phyloP scores from a whole-genome alignment of 2,329 filamentous ascomycete genomes.

The Calonectria pseudoreteaudii region DNA sequence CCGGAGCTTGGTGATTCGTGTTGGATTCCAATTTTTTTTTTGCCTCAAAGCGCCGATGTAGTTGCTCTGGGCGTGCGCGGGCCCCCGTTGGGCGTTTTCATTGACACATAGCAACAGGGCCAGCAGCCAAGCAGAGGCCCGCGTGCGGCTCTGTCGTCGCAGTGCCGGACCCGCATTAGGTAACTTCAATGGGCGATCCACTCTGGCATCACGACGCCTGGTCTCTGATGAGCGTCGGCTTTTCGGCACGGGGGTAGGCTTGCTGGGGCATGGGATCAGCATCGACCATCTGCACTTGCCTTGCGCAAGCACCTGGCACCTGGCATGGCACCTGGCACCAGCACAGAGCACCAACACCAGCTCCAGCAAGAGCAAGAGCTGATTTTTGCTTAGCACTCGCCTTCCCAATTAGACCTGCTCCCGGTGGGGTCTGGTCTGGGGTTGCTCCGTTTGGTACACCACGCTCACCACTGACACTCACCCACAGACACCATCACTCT shows the following conservation, averaged over 20 bases:
- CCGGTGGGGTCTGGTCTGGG: background rate
- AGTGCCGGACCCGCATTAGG: conserved; percentile 27
- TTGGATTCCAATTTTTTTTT: background rate
- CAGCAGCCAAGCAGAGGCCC: conserved; percentile 24
- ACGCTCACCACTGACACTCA: background rate
- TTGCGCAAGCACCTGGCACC: background rate
- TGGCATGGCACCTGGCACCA: too few relatives aligned
- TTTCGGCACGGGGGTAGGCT: background rate
- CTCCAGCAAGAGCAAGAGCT: too few relatives aligned
- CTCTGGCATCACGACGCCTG: conserved; percentile 3
- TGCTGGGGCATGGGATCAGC: background rate
- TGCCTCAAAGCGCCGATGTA: background rate
- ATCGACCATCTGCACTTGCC: background rate
- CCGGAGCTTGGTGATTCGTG: background rate
- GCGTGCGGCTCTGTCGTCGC: conserved; percentile 20
- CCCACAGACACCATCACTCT: background rate
- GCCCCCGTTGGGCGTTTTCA: conserved; percentile 13
- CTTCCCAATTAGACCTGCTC: background rate
- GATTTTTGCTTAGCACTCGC: background rate
- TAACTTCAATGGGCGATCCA: conserved; percentile 19
- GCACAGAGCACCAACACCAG: too few relatives aligned
- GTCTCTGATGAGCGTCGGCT: conserved; percentile 1
- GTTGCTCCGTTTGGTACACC: background rate
- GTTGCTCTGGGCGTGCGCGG: conserved; percentile 13
- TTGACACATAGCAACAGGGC: conserved; percentile 24